phyloP scores from a whole-genome alignment of 2,329 filamentous ascomycete species.

The Xylariaceae sp. region DNA sequence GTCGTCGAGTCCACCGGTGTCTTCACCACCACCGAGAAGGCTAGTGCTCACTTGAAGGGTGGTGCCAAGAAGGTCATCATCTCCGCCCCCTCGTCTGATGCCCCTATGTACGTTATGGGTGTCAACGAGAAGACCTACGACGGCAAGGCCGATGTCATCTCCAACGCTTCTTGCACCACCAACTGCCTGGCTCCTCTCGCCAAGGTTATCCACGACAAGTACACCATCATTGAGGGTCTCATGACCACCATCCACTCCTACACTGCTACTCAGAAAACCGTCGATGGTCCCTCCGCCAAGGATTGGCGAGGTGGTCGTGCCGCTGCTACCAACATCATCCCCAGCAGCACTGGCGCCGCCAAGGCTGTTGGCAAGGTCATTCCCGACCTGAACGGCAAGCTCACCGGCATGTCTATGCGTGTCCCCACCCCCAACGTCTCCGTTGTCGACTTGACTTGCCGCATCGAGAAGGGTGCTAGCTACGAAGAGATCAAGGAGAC shows the following conservation, averaged over 20 bases:
- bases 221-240: slow-evolving; percentile 94
- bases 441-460: slow-evolving; percentile 95
- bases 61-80: slow-evolving; percentile 98
- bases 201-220: slow-evolving; percentile 99
- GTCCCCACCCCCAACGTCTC: slow-evolving; percentile 98
- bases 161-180: slow-evolving; percentile 99
- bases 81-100: slow-evolving; percentile 91
- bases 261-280: slow-evolving; percentile 99
- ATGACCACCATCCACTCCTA: slow-evolving; percentile 99
- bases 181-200: slow-evolving; percentile 99
- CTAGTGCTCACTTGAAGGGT: slow-evolving; percentile 89
- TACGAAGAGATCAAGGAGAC: slow-evolving; percentile 94
- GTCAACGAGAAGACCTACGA: slow-evolving; percentile 97
- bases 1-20: slow-evolving; percentile 98
- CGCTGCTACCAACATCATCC: slow-evolving; percentile 99
- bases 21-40: slow-evolving; percentile 99
- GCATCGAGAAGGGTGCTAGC: slow-evolving; percentile 85
- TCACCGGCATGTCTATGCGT: slow-evolving; percentile 99
- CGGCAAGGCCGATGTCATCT: slow-evolving; percentile 89
- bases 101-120: slow-evolving; percentile 99
- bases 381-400: slow-evolving; percentile 96
- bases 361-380: slow-evolving; percentile 99
- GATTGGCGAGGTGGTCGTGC: slow-evolving; percentile 99
- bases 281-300: slow-evolving; percentile 96
- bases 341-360: slow-evolving; percentile 97